Percentiles rank a stretch among this genome's conserved stretches.
Evolutionary conservation across 164 flowering plant genomes (phyloP).

Genomic region (Tetrastigma voinierianum): DNA sequence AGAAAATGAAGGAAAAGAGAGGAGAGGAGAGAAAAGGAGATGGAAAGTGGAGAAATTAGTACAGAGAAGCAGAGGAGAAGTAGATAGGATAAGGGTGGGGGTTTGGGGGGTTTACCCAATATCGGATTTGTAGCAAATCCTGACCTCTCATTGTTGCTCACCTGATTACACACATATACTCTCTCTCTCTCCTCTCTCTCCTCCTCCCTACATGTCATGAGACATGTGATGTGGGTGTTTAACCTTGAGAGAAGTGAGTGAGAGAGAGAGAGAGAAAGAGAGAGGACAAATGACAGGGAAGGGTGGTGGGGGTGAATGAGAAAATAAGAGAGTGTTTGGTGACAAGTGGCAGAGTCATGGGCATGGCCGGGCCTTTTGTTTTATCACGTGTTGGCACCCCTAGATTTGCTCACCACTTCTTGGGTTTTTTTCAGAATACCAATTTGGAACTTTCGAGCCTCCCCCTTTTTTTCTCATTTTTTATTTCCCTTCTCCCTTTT

Average conservation of each 20-base stretch:
- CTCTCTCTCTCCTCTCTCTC: conserved; percentile 22
- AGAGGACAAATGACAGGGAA: conserved; percentile 18
- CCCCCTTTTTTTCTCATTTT: too few relatives aligned
- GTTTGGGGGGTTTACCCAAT: conserved; percentile 17
- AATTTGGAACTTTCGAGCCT: not conserved
- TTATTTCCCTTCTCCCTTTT: too few relatives aligned
- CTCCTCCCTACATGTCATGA: conserved; percentile 12
- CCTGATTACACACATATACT: conserved; percentile 8
- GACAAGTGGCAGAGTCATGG: conserved; percentile 36
- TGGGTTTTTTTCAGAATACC: not conserved
- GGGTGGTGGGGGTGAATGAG: not conserved
- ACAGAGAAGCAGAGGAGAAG: conserved; percentile 17
- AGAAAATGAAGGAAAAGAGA: not conserved
- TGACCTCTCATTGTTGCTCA: conserved; percentile 62
- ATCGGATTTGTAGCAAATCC: conserved; percentile 42
- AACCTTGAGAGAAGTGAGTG: not conserved
- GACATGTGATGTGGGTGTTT: conserved; percentile 18
- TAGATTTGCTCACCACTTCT: not conserved
- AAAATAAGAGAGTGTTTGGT: not conserved
- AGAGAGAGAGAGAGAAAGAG: not conserved
- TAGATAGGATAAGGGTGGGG: conserved; percentile 57
- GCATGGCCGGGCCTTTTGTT: conserved; percentile 16
- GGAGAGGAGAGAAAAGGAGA: not conserved
- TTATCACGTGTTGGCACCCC: conserved; percentile 12
- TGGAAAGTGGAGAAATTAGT: conserved; percentile 13